phyloP scores from a whole-genome alignment of 345 rosid species.

The Hibiscus mutabilis region DNA sequence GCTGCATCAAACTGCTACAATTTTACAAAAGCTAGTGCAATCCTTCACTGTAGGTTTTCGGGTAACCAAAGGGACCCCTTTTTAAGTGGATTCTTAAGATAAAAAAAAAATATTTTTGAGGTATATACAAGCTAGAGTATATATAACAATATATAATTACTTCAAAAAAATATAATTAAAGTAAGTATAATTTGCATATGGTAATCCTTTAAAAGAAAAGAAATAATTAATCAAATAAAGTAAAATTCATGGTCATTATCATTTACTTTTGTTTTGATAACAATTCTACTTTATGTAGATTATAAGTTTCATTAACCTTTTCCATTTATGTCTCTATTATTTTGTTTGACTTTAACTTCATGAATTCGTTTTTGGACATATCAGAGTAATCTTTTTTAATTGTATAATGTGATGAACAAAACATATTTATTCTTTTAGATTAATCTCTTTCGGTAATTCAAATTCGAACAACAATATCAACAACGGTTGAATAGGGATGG shows the following conservation, averaged over 20 bases:
- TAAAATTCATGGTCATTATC: neutral
- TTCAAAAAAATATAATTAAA: neutral
- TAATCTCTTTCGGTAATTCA: too few species aligned
- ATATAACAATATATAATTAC: neutral
- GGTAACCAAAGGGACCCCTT: too few species aligned
- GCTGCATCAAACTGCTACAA: too few species aligned
- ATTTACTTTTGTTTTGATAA: neutral
- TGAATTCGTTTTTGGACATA: neutral
- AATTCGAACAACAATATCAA: too few species aligned
- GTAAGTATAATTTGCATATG: too few species aligned
- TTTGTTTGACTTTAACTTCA: neutral
- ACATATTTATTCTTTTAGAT: too few species aligned
- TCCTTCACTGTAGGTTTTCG: too few species aligned
- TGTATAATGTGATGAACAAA: too few species aligned
- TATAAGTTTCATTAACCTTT: slow-evolving; percentile 1
- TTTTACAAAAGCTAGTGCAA: too few species aligned
- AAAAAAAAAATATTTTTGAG: neutral
- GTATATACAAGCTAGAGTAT: neutral
- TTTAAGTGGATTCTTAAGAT: too few species aligned
- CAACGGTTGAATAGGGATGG: too few species aligned
- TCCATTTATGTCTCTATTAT: neutral
- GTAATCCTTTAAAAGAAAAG: too few species aligned
- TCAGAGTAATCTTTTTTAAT: neutral
- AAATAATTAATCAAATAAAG: neutral
- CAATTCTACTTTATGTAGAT: neutral